Conservation (phyloP, 169 alveolate genomes). For the Plasmodium relictum region DNA sequence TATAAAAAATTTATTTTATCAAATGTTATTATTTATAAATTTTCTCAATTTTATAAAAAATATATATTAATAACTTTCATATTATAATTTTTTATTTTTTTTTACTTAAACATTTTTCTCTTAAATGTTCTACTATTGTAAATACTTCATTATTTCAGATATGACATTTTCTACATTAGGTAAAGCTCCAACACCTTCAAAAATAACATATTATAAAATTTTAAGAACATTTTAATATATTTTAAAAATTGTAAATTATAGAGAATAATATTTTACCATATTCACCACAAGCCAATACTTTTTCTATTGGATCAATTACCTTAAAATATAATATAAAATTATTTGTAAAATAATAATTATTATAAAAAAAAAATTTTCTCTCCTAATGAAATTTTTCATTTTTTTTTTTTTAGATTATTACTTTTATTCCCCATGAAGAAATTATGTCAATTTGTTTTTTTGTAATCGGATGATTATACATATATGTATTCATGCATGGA, state of each 20-base stretch:
- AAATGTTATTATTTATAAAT: too few species aligned
- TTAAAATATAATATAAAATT: neutral
- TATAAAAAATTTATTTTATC: too few species aligned
- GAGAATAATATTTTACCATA: slow-evolving; percentile 77
- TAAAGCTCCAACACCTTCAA: slow-evolving; percentile 38
- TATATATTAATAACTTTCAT: too few species aligned
- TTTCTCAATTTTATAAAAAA: too few species aligned
- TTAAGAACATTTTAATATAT: neutral
- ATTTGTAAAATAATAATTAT: neutral
- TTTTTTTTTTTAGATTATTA: slow-evolving; percentile 5
- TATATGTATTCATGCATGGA: slow-evolving; percentile 96
- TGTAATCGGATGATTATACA: slow-evolving; percentile 95
- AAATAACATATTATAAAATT: neutral
- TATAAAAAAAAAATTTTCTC: neutral
- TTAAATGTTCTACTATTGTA: neutral
- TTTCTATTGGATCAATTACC: slow-evolving; percentile 83
- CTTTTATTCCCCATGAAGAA: slow-evolving; percentile 81
- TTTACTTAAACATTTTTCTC: neutral
- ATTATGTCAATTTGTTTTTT: slow-evolving; percentile 83
- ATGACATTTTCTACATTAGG: slow-evolving; percentile 19
- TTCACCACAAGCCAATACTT: slow-evolving; percentile 91
- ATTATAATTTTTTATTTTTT: neutral
- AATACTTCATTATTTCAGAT: neutral
- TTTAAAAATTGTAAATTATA: neutral
- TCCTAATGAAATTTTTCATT: neutral